A percentile compares a stretch with the other conserved stretches of the same genome.
Evolutionary conservation across 768 basidiomycete genomes (phyloP).

Genomic region (Leccinum sublutescens): DNA sequence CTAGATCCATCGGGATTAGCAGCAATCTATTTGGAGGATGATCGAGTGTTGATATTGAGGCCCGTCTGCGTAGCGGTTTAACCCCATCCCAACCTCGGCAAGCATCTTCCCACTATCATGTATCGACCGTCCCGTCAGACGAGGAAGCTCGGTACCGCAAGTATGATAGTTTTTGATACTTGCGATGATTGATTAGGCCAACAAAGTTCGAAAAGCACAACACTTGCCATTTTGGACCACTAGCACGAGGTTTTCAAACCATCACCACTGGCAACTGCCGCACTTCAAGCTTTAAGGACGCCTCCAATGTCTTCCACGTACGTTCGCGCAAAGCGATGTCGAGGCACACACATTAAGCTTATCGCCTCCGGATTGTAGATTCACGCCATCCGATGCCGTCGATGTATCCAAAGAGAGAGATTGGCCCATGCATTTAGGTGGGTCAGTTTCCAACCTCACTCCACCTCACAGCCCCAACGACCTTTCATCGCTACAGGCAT

Average conservation of each 20-base stretch:
- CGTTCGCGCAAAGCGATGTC: slow-evolving; percentile 5
- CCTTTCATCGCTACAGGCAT: slow-evolving; percentile 45
- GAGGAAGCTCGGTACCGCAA: neutral
- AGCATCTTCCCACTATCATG: neutral
- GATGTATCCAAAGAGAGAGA: slow-evolving; percentile 69
- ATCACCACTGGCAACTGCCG: neutral
- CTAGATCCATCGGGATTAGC: neutral
- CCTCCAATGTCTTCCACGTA: slow-evolving; percentile 29
- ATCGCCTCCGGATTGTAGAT: slow-evolving; percentile 37
- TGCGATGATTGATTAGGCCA: too few relatives aligned
- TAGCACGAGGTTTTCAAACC: neutral
- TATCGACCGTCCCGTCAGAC: neutral
- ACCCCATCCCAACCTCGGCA: neutral
- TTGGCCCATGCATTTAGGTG: slow-evolving; percentile 69
- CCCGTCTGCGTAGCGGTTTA: neutral
- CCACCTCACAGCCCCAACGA: neutral
- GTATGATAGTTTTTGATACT: neutral
- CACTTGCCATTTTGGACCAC: slow-evolving; percentile 9
- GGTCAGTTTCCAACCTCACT: slow-evolving; percentile 9
- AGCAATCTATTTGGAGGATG: neutral
- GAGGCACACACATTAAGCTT: neutral
- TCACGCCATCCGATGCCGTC: slow-evolving; percentile 52
- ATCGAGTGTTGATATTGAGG: neutral
- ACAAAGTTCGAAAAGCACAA: neutral
- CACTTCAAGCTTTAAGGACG: neutral